Base-by-base conservation (phyloP, 2,329 filamentous ascomycete genomes). In the Sphaceloma murrayae region DNA sequence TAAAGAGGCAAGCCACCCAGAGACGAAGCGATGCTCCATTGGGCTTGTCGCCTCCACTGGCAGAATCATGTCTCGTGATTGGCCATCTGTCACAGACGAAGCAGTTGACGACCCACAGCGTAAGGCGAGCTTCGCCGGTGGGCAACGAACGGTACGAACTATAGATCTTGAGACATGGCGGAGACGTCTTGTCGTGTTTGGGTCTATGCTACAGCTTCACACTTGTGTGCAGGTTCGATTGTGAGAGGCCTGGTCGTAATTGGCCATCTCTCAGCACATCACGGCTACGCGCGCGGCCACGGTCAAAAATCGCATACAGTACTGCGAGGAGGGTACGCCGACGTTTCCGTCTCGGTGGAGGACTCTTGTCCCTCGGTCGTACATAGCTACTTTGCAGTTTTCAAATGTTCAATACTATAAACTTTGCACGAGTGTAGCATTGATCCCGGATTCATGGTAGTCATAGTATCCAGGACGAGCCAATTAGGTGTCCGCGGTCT, bases 121-220 rank as follows among this genome's bases (percentile, higher is more conserved):
- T 29, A 18, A 24, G 8, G 21, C 36, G 13, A 24, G 16, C 19
- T 10, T 9, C 10, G 21, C 34, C 9, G 14, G 9, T n/a, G 11
- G 11, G n/a, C 2, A 39, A 39, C 26, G 19, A 39, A 16, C 29
- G 34, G 34, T n/a, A 39, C 34, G 34, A 39, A 27, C 34, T 39
- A 16, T 22, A 39, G 19, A 26, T 24, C 34, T 27, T n/a, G 21
- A 39, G 34, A 39, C 34, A 39, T 39, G 34, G 19, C 34, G 16
- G 19, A 27, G 10, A 40, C 36, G 22, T n/a, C 22, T 29, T 27
- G 21, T 13, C 13, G 5, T 22, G 36, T 16, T 10, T 17, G 36
- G 19, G n/a, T 13, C 24, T n/a, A 11, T 9, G 21, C 24, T n/a
- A 24, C 21, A 22, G 19, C n/a, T 14, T 22, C 14, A 10, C 21